Percentiles rank a stretch among this genome's conserved stretches.
phyloP scores from a whole-genome alignment of 495 filamentous ascomycete genomes.

The Baudoinia panamericana region DNA sequence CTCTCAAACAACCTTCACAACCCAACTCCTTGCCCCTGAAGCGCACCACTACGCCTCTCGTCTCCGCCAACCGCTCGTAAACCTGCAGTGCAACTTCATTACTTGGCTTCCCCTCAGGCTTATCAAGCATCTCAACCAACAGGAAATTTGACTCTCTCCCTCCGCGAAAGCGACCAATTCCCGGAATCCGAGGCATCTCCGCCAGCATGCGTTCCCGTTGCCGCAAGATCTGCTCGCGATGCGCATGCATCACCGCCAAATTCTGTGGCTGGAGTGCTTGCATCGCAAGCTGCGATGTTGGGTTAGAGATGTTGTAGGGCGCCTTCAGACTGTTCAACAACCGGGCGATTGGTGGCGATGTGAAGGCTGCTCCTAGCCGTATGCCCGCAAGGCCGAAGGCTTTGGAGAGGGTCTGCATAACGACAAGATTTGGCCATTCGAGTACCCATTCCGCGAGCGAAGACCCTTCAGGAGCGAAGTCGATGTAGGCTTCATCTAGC shows the following conservation, averaged over 20 bases:
- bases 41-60: slow-evolving; percentile 76
- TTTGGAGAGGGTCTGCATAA: slow-evolving; percentile 96
- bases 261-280: slow-evolving; percentile 54
- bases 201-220: slow-evolving; percentile 64
- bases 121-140: slow-evolving; percentile 72
- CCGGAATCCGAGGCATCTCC: slow-evolving; percentile 61
- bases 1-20: slow-evolving; percentile 74
- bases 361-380: slow-evolving; percentile 56
- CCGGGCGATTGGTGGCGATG: slow-evolving; percentile 42
- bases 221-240: slow-evolving; percentile 51
- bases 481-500: slow-evolving; percentile 92
- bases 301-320: slow-evolving; percentile 83
- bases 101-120: slow-evolving; percentile 53
- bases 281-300: slow-evolving; percentile 67
- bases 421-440: slow-evolving; percentile 91
- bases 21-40: slow-evolving; percentile 88
- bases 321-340: slow-evolving; percentile 87
- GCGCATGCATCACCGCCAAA: slow-evolving; percentile 54
- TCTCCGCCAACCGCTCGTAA: slow-evolving; percentile 77
- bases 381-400: slow-evolving; percentile 93
- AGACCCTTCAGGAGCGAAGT: slow-evolving; percentile 69
- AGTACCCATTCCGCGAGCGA: slow-evolving; percentile 85
- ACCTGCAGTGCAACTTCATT: slow-evolving; percentile 63
- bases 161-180: slow-evolving; percentile 70
- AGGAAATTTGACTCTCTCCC: slow-evolving; percentile 80